Evolutionary conservation across 2,329 filamentous ascomycete species (phyloP), one percentile per base, ranked within the genome.

Genomic region (Fusarium odoratissimum): DNA sequence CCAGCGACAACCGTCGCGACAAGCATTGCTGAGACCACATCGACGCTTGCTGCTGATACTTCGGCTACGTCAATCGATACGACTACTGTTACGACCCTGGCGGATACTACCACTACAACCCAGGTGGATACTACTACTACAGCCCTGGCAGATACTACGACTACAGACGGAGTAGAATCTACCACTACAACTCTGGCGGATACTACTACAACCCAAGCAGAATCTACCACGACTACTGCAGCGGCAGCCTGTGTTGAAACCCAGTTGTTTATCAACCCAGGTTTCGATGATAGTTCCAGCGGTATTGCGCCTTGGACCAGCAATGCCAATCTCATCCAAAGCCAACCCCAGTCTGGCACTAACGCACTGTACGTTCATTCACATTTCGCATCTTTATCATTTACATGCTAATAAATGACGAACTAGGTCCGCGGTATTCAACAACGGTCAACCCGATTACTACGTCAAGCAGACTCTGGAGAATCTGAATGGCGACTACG

Each of bases 311-410:
- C 59, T 3, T 61, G 40, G 59, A 14, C 23, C 6, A n/a, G 31
- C 13, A 38, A 56, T 28, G 21, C 8, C 1, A 1, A 1, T 5
- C 3, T 56, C 4, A 40, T 21, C 16, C 8, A 33, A 25, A 21
- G 5, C 7, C 8, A 56, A 3, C 40, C 59, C 2, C 59, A 61
- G 30, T 23, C 49, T 12, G 31, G 49, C 21, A 4, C 21, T 2
- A 55, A 33, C 16, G 59, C 40, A 13, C n/a, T 61, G 49, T 61
- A 61, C 2, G 59, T 19, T 38, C 0, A 12, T 13, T 5, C 5
- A 5, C 3, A 17, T 2, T 0, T 14, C 8, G 8, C 7, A 25
- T 35, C 8, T 30, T 10, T 2, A 21, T 37, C 14, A 1, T 3
- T 55, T 6, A 3, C 8, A 3, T 25, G 16, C 31, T 61, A 55